Evolutionary conservation across 2,329 filamentous ascomycete genomes (phyloP).

Genomic region (Penicillium expansum): DNA sequence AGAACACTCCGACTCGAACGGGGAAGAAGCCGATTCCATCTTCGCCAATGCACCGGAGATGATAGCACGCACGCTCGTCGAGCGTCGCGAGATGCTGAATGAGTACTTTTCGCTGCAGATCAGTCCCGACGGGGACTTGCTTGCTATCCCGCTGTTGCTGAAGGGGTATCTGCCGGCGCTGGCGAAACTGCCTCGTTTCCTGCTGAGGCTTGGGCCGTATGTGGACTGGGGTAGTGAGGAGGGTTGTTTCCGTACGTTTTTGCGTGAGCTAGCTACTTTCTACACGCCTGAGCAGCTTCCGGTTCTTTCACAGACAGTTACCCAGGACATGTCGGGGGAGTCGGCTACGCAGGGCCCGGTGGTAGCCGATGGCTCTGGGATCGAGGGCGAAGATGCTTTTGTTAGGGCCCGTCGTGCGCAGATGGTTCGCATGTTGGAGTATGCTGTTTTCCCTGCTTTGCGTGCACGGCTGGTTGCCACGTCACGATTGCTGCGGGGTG

Average conservation of each 20-base stretch:
- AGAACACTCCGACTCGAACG: conserved; percentile 24
- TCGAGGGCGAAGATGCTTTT: conserved; percentile 48
- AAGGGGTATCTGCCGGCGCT: conserved; percentile 86
- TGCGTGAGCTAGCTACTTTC: conserved; percentile 83
- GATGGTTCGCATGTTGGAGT: conserved; percentile 73
- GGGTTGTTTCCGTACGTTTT: conserved; percentile 76
- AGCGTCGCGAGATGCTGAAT: conserved; percentile 76
- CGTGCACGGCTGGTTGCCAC: conserved; percentile 81
- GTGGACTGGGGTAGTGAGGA: conserved; percentile 86
- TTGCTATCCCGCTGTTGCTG: conserved; percentile 76
- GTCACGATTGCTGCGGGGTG: conserved; percentile 68
- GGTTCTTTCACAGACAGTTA: conserved; percentile 28
- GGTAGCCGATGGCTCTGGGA: conserved; percentile 8
- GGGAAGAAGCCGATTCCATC: conserved; percentile 49
- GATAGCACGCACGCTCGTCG: conserved; percentile 67
- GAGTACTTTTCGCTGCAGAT: conserved; percentile 93
- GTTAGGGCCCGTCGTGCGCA: conserved; percentile 59
- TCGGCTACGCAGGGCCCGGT: not conserved
- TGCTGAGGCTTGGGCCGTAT: conserved; percentile 81
- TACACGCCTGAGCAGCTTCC: conserved; percentile 87
- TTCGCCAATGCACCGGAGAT: conserved; percentile 63
- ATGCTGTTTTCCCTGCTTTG: conserved; percentile 86
- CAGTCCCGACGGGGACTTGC: conserved; percentile 70
- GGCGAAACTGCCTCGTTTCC: conserved; percentile 82
- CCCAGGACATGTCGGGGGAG: not conserved